A percentile compares a stretch with the other conserved stretches of the same genome.
Conservation (phyloP, 352 stramenopile genomes). For the Paralagenidium karlingii region DNA sequence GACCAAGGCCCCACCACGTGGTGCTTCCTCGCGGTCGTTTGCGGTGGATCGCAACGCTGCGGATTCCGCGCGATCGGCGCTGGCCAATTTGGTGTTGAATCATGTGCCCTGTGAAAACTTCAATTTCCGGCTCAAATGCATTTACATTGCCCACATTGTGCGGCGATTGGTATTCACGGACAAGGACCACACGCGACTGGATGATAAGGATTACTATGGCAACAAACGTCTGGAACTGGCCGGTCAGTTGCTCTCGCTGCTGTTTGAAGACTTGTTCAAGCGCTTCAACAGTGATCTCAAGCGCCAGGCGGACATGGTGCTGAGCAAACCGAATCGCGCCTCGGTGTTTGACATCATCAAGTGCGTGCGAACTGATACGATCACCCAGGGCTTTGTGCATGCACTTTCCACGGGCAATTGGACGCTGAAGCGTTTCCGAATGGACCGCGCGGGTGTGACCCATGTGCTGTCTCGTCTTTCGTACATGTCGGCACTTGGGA, state of each 20-base stretch:
- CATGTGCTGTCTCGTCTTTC: slow-evolving; percentile 95
- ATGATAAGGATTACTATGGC: slow-evolving; percentile 99
- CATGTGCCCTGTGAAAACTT: slow-evolving; percentile 97
- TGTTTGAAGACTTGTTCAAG: slow-evolving; percentile 99
- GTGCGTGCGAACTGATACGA: slow-evolving; percentile 94
- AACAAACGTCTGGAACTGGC: slow-evolving; percentile 99
- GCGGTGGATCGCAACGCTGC: slow-evolving; percentile 50
- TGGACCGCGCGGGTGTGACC: slow-evolving; percentile 96
- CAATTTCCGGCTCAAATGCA: slow-evolving; percentile 95
- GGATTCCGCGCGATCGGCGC: slow-evolving; percentile 94
- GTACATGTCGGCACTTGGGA: slow-evolving; percentile 98
- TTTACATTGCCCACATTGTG: slow-evolving; percentile 98
- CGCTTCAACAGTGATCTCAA: slow-evolving; percentile 99
- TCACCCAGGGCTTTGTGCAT: slow-evolving; percentile 91
- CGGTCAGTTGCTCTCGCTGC: slow-evolving; percentile 94
- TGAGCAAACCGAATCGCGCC: slow-evolving; percentile 97
- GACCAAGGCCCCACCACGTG: slow-evolving; percentile 39
- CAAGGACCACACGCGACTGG: slow-evolving; percentile 82
- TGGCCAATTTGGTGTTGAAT: slow-evolving; percentile 97
- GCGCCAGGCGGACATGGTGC: slow-evolving; percentile 93
- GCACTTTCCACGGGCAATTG: slow-evolving; percentile 92
- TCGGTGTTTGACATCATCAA: slow-evolving; percentile 98
- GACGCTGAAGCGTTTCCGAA: slow-evolving; percentile 99
- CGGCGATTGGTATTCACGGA: slow-evolving; percentile 83
- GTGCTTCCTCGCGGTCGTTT: slow-evolving; percentile 19